Base-by-base conservation (phyloP, 805 yeast species). In the Barnettozyma vustinii region DNA sequence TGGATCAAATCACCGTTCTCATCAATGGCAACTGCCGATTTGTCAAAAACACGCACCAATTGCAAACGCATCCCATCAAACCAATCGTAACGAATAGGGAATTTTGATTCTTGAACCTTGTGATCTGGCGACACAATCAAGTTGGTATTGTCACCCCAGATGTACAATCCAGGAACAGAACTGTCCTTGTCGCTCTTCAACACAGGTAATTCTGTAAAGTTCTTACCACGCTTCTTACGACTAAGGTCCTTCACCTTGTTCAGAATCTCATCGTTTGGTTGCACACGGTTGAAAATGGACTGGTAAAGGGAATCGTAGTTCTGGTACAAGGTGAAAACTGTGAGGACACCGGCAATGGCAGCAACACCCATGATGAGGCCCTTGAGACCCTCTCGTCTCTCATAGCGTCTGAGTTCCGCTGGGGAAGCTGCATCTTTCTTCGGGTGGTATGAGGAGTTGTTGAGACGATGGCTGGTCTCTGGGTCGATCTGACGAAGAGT, bases 1-100 rank as follows among this genome's bases (percentile, higher is more conserved):
- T 84, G 86, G 48, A 80, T 81, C 30, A 89, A 72, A 58, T 84
- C 77, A 18, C 97, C 98, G 15, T 75, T 76, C 1, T 73, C 72
- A 52, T 82, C 78, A 16, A 88, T 77, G 0, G 89, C 89, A 5
- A 55, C 62, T 1, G 69, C 76, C 30, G 70, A 63, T 8, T 66
- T 64, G 5, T 72, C 73, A 21, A 74, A 70, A 2, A 88, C 60
- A 19, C 72, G 69, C 5, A 91, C 79, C 58, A 80, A 84, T 42
- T 75, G 71, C 27, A 88, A 64, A 15, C 70, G 57, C 67, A 74
- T 74, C 37, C 76, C 76, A 59, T 89, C 88, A 57, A 92, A 89
- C 54, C 73, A 75, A 1, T 73, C 68, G 6, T 85, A 65, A 58
- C 96, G 72, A 26, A 74, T 63, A 4, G 96, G 95, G 7, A 76